These are phyloP conservation scores for Rhododendron simsii DNA, from an alignment of 148 eudicot genomes.

Conservation along the genomic window DNA sequence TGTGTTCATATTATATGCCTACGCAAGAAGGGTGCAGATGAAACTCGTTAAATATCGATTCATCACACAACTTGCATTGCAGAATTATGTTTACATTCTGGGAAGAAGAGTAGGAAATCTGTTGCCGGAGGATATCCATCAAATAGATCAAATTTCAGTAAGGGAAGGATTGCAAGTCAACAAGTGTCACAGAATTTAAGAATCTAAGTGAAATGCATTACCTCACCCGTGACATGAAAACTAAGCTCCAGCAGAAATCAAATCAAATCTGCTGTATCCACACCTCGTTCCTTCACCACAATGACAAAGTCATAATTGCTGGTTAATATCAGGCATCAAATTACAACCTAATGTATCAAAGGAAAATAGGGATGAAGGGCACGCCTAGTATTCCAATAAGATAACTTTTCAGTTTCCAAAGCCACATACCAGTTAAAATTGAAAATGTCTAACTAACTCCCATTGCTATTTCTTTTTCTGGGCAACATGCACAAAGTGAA, in stretches of 20 bases:
- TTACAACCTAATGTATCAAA: background rate
- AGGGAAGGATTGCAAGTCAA: background rate
- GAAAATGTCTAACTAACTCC: background rate
- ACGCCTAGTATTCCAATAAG: background rate
- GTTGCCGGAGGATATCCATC: background rate
- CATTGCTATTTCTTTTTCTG: background rate
- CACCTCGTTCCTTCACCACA: conserved; percentile 70
- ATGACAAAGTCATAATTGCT: conserved; percentile 14
- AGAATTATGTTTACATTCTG: background rate
- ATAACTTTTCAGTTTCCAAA: background rate
- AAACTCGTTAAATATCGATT: background rate
- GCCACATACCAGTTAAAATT: background rate
- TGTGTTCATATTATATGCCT: conserved; percentile 88
- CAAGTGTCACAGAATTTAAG: background rate
- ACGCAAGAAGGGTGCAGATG: conserved; percentile 8
- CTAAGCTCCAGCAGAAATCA: conserved; percentile 94
- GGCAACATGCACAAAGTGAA: background rate
- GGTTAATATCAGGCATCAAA: conserved; percentile 7
- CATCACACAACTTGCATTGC: background rate
- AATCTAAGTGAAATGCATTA: conserved; percentile 19
- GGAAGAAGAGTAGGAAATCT: background rate
- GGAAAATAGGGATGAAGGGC: background rate
- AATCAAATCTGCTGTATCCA: conserved; percentile 81
- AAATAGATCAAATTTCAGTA: conserved; percentile 1
- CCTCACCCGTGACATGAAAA: conserved; percentile 96